phyloP scores from a whole-genome alignment of 2,329 filamentous ascomycete genomes.

The Fusarium marasasianum region DNA sequence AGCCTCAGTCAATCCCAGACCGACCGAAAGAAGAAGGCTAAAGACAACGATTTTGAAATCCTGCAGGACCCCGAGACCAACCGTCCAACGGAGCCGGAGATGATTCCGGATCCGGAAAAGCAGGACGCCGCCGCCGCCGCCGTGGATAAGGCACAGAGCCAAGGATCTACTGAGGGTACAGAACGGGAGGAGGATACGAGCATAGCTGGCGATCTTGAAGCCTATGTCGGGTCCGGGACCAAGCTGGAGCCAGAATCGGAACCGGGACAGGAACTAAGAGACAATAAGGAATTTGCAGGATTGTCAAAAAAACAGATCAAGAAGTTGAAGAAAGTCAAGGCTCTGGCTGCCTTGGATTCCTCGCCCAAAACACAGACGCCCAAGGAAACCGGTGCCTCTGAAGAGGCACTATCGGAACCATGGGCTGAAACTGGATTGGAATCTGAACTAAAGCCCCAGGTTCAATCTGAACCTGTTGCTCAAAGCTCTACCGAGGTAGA shows the following conservation, averaged over 20 bases:
- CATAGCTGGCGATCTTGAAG: constrained; percentile 25
- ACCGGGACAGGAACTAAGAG: constrained; percentile 31
- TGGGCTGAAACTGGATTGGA: constrained; percentile 33
- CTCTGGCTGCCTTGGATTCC: constrained; percentile 30
- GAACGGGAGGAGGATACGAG: constrained; percentile 29
- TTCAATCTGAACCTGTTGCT: constrained; percentile 15
- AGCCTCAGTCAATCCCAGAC: constrained; percentile 44
- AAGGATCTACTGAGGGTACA: constrained; percentile 27
- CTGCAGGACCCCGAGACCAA: constrained; percentile 43
- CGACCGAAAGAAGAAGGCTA: constrained; percentile 49
- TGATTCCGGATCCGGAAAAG: constrained; percentile 41
- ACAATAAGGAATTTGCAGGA: constrained; percentile 38
- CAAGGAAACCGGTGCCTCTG: constrained; percentile 25
- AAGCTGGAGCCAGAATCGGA: constrained; percentile 30
- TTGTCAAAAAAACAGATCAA: constrained; percentile 43
- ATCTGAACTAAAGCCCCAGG: constrained; percentile 20
- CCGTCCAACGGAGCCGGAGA: constrained; percentile 36
- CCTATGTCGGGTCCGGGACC: constrained; percentile 27
- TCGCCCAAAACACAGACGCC: constrained; percentile 26
- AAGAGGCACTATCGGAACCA: constrained; percentile 24
- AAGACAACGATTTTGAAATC: constrained; percentile 44
- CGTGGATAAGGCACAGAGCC: constrained; percentile 37
- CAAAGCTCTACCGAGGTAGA: constrained; percentile 19
- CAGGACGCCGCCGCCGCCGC: constrained; percentile 38
- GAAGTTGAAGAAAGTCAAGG: constrained; percentile 38